A percentile compares a stretch with the other conserved stretches of the same genome.
Evolutionary conservation across 2,329 filamentous ascomycete genomes (phyloP).

Genomic region (Pseudocercospora macadamiae): DNA sequence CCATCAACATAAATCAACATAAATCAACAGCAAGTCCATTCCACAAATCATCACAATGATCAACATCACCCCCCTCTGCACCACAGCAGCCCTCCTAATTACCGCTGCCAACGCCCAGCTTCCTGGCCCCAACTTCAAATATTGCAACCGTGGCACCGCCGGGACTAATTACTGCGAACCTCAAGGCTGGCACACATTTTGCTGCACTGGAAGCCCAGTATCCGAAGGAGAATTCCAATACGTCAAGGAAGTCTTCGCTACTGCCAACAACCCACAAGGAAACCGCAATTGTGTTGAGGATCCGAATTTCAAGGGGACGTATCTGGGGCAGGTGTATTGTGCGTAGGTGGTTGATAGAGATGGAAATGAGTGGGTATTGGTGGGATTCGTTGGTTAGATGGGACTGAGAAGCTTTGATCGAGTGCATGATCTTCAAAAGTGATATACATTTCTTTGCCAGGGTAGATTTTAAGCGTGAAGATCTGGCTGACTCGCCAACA

Average conservation of each 20-base stretch:
- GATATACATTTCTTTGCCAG: too few species aligned
- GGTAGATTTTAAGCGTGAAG: too few species aligned
- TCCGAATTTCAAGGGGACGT: slow-evolving; percentile 4
- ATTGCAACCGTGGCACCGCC: slow-evolving; percentile 3
- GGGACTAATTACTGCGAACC: slow-evolving; percentile 8
- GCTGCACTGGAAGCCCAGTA: background rate
- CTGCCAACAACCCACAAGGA: slow-evolving; percentile 5
- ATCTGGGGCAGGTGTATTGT: slow-evolving; percentile 4
- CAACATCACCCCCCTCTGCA: too few species aligned
- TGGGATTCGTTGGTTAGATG: too few species aligned
- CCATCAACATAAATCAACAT: too few species aligned
- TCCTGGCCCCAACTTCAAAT: slow-evolving; percentile 1
- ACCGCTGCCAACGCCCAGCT: slow-evolving; percentile 1
- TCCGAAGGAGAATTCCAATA: slow-evolving; percentile 12
- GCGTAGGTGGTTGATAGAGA: background rate
- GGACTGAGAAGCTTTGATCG: too few species aligned
- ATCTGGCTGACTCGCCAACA: slow-evolving; percentile 39
- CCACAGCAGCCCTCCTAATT: background rate
- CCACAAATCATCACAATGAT: too few species aligned
- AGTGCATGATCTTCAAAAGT: too few species aligned
- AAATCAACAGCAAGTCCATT: too few species aligned
- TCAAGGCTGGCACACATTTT: slow-evolving; percentile 8
- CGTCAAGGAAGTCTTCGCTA: slow-evolving; percentile 3
- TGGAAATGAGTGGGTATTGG: too few species aligned
- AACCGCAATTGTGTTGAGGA: slow-evolving; percentile 6